A percentile compares a stretch with the other conserved stretches of the same genome.
Conservation (phyloP, 2,329 filamentous ascomycete genomes). For the Furcasterigmium sp. region DNA sequence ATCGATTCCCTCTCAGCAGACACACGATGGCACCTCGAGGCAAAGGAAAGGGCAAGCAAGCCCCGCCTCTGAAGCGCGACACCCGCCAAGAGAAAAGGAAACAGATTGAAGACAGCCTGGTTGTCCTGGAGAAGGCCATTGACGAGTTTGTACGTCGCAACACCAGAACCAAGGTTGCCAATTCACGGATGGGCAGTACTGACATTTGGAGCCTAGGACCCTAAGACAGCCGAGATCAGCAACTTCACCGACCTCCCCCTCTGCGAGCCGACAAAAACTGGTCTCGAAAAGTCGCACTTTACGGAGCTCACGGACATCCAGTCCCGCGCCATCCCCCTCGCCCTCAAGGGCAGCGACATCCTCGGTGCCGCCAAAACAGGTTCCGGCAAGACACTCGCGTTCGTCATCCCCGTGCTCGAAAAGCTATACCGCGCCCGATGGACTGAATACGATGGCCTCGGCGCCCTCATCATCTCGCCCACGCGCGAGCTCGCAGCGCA, state of each 20-base stretch:
- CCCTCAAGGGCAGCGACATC: slow-evolving; percentile 80
- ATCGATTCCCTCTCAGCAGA: background rate
- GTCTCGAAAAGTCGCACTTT: slow-evolving; percentile 83
- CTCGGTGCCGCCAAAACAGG: slow-evolving; percentile 94
- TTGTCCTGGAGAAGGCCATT: slow-evolving; percentile 31
- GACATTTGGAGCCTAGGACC: too few relatives aligned
- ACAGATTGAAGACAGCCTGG: slow-evolving; percentile 32
- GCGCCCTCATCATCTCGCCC: slow-evolving; percentile 87
- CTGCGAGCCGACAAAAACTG: slow-evolving; percentile 71
- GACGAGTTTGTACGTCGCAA: slow-evolving; percentile 30
- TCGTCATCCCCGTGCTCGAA: slow-evolving; percentile 86
- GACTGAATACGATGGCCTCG: slow-evolving; percentile 86
- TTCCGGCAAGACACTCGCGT: slow-evolving; percentile 91
- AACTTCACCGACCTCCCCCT: slow-evolving; percentile 82
- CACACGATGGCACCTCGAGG: background rate
- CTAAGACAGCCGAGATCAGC: slow-evolving; percentile 52
- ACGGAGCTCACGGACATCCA: slow-evolving; percentile 90
- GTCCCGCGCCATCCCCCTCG: slow-evolving; percentile 79
- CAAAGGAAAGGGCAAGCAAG: slow-evolving; percentile 18
- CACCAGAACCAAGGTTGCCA: too few relatives aligned
- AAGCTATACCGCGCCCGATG: slow-evolving; percentile 86
- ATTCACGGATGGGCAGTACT: too few relatives aligned
- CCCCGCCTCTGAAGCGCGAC: slow-evolving; percentile 28
- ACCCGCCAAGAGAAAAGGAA: slow-evolving; percentile 23
- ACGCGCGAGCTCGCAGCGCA: slow-evolving; percentile 94